phyloP scores from a whole-genome alignment of 306 rosid genomes.

The Gastrolobium villosum region DNA sequence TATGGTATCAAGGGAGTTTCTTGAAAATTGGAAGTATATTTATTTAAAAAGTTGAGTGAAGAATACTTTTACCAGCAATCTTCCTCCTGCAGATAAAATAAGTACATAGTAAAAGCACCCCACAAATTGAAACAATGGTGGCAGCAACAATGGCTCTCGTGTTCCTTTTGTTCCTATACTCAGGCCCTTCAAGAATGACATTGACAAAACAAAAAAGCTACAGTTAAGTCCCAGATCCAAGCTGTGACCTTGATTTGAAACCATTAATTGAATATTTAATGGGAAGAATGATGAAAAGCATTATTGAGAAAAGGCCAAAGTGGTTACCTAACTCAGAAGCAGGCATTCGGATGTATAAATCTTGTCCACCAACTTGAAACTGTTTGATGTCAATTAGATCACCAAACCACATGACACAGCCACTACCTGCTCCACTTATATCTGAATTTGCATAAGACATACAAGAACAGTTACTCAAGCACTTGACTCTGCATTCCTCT shows the following conservation, averaged over 20 bases:
- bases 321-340: background rate
- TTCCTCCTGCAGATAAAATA: background rate
- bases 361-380: conserved; percentile 53
- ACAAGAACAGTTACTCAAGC: conserved; percentile 74
- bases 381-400: conserved; percentile 63
- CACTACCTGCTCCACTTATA: conserved; percentile 66
- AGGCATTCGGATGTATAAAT: conserved; percentile 52
- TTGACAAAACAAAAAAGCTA: background rate
- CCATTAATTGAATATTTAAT: no score
- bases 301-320: background rate
- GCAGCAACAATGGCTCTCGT: background rate
- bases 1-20: background rate
- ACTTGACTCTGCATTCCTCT: conserved; percentile 59
- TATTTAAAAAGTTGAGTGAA: background rate
- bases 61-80: background rate
- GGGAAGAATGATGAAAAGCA: background rate
- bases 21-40: background rate
- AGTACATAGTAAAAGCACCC: background rate
- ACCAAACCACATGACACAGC: conserved; percentile 78
- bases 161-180: background rate
- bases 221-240: background rate
- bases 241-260: no score
- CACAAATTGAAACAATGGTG: conserved; percentile 6
- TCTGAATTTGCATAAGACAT: conserved; percentile 67
- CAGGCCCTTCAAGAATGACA: background rate